phyloP scores from a whole-genome alignment of 257 asterid species.

The Echites panduratus region DNA sequence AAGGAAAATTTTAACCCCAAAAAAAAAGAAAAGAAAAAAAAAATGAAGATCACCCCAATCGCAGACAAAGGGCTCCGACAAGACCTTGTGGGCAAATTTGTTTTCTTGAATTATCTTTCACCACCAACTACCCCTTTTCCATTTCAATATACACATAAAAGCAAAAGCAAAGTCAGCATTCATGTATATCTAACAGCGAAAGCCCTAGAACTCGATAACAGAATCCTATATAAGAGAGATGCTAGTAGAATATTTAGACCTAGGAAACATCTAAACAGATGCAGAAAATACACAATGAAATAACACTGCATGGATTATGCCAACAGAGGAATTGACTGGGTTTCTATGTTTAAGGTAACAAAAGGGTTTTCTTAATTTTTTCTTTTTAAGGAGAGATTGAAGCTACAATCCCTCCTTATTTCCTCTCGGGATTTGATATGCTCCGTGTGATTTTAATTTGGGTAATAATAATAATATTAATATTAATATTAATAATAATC shows the following conservation, averaged over 20 bases:
- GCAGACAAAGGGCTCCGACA: slow-evolving; percentile 6
- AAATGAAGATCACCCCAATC: background rate
- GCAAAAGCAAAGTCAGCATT: background rate
- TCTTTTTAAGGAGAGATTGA: slow-evolving; percentile 11
- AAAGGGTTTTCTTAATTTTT: background rate
- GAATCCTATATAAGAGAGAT: background rate
- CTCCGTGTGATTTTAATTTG: slow-evolving; percentile 3
- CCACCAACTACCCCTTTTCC: slow-evolving; percentile 10
- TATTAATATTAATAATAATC: background rate
- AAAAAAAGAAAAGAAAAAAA: background rate
- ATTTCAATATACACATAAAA: slow-evolving; percentile 1
- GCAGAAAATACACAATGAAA: background rate
- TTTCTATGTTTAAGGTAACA: background rate
- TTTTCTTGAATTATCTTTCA: slow-evolving; percentile 5
- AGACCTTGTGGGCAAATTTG: slow-evolving; percentile 12
- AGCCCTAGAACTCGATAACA: background rate
- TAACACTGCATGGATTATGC: background rate
- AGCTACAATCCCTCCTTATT: slow-evolving; percentile 6
- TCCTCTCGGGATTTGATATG: background rate
- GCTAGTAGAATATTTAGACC: slow-evolving; percentile 1
- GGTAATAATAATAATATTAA: background rate
- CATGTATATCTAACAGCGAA: background rate
- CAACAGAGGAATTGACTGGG: slow-evolving; percentile 11
- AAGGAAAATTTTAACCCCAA: background rate
- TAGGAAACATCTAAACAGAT: background rate